Evolutionary conservation across 495 filamentous ascomycete species (phyloP).

Genomic region (Umbilicaria muhlenbergii): DNA sequence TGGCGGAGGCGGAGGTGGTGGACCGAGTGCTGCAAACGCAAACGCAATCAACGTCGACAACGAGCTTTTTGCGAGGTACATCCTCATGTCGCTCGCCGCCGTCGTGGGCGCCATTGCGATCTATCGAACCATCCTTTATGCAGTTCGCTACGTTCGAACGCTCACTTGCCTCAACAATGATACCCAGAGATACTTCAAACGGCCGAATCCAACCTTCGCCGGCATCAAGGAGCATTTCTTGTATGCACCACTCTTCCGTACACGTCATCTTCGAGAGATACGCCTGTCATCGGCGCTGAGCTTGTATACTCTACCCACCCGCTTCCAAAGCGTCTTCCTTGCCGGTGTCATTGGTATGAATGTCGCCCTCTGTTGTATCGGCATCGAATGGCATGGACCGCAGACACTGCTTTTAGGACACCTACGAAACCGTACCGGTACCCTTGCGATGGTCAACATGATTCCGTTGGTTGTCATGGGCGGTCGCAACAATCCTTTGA

Average conservation of each 20-base stretch:
- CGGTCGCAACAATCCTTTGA: constrained; percentile 55
- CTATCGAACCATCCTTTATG: constrained; percentile 32
- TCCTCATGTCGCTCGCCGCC: constrained; percentile 31
- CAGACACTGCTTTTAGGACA: constrained; percentile 34
- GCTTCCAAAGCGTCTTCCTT: constrained; percentile 65
- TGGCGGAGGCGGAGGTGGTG: constrained; percentile 14
- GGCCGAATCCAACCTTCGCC: constrained; percentile 32
- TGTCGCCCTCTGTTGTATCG: constrained; percentile 59
- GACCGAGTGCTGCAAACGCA: constrained; percentile 1
- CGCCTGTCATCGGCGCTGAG: constrained; percentile 61
- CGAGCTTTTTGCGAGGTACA: constrained; percentile 18
- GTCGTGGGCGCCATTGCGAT: constrained; percentile 33
- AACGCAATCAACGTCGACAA: constrained; percentile 3
- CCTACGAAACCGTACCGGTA: constrained; percentile 60
- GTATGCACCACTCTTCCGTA: constrained; percentile 69
- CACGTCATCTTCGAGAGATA: constrained; percentile 77
- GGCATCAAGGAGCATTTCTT: constrained; percentile 65
- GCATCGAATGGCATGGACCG: constrained; percentile 15
- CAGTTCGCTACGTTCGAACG: constrained; percentile 54
- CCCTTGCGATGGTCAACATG: constrained; percentile 64
- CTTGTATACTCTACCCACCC: constrained; percentile 71
- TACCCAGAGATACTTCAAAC: constrained; percentile 45
- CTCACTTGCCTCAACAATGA: constrained; percentile 58
- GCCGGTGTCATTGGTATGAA: constrained; percentile 60
- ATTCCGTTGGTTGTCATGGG: constrained; percentile 56